Percentiles rank a stretch among this genome's conserved stretches.
Evolutionary conservation across 176 grass and related monocot species (phyloP).

Genomic region (Lolium perenne): DNA sequence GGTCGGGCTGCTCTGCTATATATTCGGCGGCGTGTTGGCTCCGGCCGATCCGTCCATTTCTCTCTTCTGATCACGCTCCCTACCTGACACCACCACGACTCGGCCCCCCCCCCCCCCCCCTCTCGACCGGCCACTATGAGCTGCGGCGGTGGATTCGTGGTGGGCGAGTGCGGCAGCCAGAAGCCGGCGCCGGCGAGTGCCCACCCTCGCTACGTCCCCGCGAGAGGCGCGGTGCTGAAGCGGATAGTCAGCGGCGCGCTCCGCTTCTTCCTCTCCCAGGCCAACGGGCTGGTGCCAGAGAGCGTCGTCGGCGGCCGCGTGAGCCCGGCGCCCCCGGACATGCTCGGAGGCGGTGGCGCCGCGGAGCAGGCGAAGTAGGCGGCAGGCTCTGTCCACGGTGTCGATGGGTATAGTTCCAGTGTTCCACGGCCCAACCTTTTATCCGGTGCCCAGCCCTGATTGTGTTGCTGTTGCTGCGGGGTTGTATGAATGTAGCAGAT

Average conservation of each 20-base stretch:
- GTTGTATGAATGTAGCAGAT: not conserved
- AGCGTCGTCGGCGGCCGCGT: constrained; percentile 27
- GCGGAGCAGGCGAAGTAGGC: constrained; percentile 19
- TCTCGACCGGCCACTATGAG: not conserved
- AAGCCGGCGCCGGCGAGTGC: not conserved
- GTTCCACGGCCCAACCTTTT: constrained; percentile 28
- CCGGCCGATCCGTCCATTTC: no score
- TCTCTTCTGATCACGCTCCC: no score
- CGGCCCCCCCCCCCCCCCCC: no score
- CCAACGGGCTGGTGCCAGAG: not conserved
- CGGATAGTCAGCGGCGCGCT: constrained; percentile 13
- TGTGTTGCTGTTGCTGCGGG: not conserved
- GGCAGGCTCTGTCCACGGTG: not conserved
- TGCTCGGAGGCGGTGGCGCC: not conserved
- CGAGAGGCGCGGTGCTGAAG: constrained; percentile 51
- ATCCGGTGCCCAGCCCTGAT: not conserved
- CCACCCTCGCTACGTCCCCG: constrained; percentile 46
- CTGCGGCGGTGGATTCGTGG: not conserved
- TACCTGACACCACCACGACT: no score
- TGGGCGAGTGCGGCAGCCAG: not conserved
- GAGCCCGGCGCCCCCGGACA: constrained; percentile 17
- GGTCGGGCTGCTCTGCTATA: not conserved
- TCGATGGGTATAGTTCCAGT: not conserved
- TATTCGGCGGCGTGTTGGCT: not conserved
- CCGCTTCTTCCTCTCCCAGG: not conserved